Evolutionary conservation across 306 rosid species (phyloP).

Genomic region (Cyclanthera cordifolia): DNA sequence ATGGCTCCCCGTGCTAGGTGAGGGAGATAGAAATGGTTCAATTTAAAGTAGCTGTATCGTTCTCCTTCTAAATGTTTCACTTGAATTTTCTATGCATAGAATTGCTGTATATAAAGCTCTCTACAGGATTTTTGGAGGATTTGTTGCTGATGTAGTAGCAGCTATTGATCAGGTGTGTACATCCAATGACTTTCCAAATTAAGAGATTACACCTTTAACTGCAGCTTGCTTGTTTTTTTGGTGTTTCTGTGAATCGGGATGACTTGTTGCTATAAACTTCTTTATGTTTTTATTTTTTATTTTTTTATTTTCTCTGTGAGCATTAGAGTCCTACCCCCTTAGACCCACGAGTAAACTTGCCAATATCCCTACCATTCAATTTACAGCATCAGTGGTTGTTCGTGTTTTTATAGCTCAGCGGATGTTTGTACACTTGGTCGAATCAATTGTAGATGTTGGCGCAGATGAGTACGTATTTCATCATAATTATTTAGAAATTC

Average conservation of each 20-base stretch:
- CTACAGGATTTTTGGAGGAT: conserved; percentile 93
- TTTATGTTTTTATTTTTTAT: no score
- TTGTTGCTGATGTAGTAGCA: conserved; percentile 93
- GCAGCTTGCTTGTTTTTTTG: neutral
- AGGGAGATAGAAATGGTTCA: conserved; percentile 21
- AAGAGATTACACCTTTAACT: neutral
- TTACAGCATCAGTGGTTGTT: neutral
- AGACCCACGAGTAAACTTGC: neutral
- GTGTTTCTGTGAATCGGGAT: neutral
- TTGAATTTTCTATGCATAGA: conserved; percentile 38
- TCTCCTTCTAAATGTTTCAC: conserved; percentile 19
- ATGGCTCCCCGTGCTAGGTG: conserved; percentile 99
- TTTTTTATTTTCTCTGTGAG: neutral
- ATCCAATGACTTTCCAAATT: conserved; percentile 9
- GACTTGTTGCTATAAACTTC: neutral
- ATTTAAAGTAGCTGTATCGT: conserved; percentile 18
- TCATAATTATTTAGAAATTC: no score
- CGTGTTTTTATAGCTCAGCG: no score
- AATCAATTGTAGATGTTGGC: no score
- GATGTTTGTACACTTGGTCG: no score
- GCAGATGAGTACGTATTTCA: no score
- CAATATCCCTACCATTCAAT: neutral
- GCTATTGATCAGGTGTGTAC: conserved; percentile 88
- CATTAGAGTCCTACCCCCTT: neutral
- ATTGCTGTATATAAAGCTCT: conserved; percentile 98